These are phyloP conservation scores for Solanum hybrid DNA, from an alignment of 305 asterid species.

Conservation along the genomic window DNA sequence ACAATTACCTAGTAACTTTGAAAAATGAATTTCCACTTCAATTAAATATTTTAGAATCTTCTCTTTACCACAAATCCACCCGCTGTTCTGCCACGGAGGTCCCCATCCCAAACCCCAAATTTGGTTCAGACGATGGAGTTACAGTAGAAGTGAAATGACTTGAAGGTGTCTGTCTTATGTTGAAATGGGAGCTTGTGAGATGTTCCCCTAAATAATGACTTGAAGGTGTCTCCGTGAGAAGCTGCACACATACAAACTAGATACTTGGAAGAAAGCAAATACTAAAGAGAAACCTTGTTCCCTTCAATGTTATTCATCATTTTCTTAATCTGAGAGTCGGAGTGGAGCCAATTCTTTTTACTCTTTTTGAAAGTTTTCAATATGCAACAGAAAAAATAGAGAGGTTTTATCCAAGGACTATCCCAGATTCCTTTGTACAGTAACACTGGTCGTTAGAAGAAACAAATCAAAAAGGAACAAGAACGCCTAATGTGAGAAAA, in stretches of 20 bases:
- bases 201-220: background rate
- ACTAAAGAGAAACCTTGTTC: background rate
- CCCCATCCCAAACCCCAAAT: background rate
- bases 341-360: background rate
- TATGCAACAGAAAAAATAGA: background rate
- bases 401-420: background rate
- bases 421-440: background rate
- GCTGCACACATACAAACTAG: background rate
- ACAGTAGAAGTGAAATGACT: background rate
- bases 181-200: background rate
- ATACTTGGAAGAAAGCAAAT: background rate
- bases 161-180: background rate
- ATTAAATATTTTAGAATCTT: background rate
- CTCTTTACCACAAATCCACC: background rate
- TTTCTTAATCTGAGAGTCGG: background rate
- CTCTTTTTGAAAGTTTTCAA: background rate
- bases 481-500: background rate
- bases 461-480: background rate
- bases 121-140: background rate
- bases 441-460: background rate
- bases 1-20: background rate
- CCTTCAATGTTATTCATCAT: background rate
- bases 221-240: background rate
- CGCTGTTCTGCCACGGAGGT: background rate
- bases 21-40: background rate